phyloP scores from a whole-genome alignment of 805 yeast genomes.

The Monosporozyma siamensis region DNA sequence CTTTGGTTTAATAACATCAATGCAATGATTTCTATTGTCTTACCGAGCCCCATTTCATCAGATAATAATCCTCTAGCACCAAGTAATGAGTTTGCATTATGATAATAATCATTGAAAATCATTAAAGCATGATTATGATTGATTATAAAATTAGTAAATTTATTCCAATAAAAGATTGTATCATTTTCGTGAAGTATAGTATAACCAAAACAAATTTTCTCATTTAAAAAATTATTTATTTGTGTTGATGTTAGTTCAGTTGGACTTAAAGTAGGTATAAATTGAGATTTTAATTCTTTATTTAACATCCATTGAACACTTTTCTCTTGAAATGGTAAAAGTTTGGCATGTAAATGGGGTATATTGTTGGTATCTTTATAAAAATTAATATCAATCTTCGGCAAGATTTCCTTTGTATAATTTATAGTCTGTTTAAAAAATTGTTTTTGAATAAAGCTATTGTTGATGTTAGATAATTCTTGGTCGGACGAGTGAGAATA shows the following conservation, averaged over 20 bases:
- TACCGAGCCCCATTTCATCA: slow-evolving; percentile 97
- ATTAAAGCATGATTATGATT: slow-evolving; percentile 13
- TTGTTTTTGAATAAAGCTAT: slow-evolving; percentile 19
- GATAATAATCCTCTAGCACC: slow-evolving; percentile 55
- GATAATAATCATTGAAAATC: slow-evolving; percentile 9
- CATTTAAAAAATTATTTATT: slow-evolving; percentile 17
- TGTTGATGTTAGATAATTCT: not conserved
- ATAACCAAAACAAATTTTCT: slow-evolving; percentile 24
- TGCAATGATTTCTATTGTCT: slow-evolving; percentile 77
- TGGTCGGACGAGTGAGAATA: slow-evolving; percentile 10
- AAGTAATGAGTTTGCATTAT: not conserved
- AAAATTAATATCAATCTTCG: slow-evolving; percentile 4
- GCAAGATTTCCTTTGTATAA: slow-evolving; percentile 14
- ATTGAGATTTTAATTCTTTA: slow-evolving; percentile 13
- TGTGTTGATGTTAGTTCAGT: not conserved
- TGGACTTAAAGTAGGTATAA: not conserved
- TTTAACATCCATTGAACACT: slow-evolving; percentile 28
- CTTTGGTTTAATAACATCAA: slow-evolving; percentile 56
- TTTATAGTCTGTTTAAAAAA: slow-evolving; percentile 19
- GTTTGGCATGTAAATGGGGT: slow-evolving; percentile 12
- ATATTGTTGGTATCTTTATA: slow-evolving; percentile 4
- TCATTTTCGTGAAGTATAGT: slow-evolving; percentile 9
- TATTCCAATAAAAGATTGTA: slow-evolving; percentile 23
- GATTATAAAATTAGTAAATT: slow-evolving; percentile 25
- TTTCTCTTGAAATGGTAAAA: slow-evolving; percentile 26